Percentiles rank a stretch among this genome's conserved stretches.
Evolutionary conservation across 116 monocot species (phyloP).

Genomic region (Dioscorea cayenensis): DNA sequence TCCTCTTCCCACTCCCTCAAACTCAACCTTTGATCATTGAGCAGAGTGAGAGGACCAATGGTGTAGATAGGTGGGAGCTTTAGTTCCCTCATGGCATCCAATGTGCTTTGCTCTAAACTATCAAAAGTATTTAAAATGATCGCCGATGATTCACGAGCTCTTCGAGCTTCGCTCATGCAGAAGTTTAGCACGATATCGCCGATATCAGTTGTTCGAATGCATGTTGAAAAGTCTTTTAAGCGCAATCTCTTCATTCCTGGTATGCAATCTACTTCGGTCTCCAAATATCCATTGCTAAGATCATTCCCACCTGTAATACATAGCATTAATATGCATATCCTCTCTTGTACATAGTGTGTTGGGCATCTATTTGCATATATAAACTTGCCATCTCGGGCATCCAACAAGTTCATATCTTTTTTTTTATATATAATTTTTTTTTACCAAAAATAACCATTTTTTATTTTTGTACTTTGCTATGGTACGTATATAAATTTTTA

Average conservation of each 20-base stretch:
- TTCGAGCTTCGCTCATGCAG: neutral
- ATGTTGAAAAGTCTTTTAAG: slow-evolving; percentile 3
- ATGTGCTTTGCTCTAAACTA: neutral
- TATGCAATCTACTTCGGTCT: slow-evolving; percentile 15
- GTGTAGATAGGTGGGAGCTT: slow-evolving; percentile 12
- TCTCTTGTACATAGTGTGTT: too few relatives aligned
- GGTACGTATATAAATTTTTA: too few relatives aligned
- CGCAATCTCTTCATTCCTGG: slow-evolving; percentile 13
- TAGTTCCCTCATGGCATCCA: slow-evolving; percentile 2
- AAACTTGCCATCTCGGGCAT: too few relatives aligned
- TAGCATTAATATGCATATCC: too few relatives aligned
- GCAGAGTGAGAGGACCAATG: slow-evolving; percentile 1
- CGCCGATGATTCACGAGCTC: slow-evolving; percentile 3
- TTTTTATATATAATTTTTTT: too few relatives aligned
- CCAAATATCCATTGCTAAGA: slow-evolving; percentile 11
- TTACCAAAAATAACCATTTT: too few relatives aligned
- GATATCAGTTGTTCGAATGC: slow-evolving; percentile 8
- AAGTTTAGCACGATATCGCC: slow-evolving; percentile 3
- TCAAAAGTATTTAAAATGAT: slow-evolving; percentile 18
- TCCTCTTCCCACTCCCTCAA: slow-evolving; percentile 9
- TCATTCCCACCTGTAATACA: neutral
- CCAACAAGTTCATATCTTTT: too few relatives aligned
- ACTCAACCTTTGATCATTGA: neutral
- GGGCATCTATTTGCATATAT: too few relatives aligned
- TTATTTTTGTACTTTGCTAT: too few relatives aligned